Evolutionary conservation across 2,329 filamentous ascomycete genomes (phyloP), one percentile per base, ranked within the genome.

Genomic region (Fonsecaea pedrosoi): DNA sequence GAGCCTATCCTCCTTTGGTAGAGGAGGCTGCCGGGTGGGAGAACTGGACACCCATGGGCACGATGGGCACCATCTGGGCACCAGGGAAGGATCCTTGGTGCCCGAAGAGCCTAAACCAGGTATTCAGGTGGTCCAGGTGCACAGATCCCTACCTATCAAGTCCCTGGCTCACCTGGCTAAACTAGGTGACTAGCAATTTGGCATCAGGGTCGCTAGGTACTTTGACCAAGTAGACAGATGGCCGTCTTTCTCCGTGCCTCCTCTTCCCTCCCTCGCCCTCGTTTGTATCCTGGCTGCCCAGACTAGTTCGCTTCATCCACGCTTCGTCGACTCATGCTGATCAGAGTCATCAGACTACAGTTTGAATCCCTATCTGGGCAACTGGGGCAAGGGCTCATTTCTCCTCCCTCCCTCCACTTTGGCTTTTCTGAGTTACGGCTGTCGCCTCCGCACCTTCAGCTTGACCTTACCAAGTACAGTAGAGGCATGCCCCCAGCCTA

Each of bases 61-160:
- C 30, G 4, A 32, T 32, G 30, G 30, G 30, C 30, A 32, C 4
- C 30, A 5, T 32, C 4, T 32, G 21, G 45, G 45, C 45, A 50
- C 45, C 21, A 50, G 10, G 45, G 45, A 10, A 21, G 25, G 45
- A 21, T 25, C 25, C 45, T 21, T 50, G 45, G 45, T 30, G 45
- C 45, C 45, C 45, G 18, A 50, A 18, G 12, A 50, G 45, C 45
- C 45, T 50, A 50, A 50, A 50, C 21, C 45, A 50, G 21, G 18
- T 50, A 10, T 25, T 18, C 45, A 25, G 21, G 40, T 38, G 35
- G 5, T 3, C 8, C 35, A 38, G 40, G 45, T 50, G 45, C 21
- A 21, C 45, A 10, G 45, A 50, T 50, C 4, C 45, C 21, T 12
- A 40, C 37, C 37, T 10, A 50, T 13, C 45, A 30, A 45, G 40